Base-by-base conservation (phyloP, 1,284 basidiomycete genomes). In the Trichosporon coremiiforme region DNA sequence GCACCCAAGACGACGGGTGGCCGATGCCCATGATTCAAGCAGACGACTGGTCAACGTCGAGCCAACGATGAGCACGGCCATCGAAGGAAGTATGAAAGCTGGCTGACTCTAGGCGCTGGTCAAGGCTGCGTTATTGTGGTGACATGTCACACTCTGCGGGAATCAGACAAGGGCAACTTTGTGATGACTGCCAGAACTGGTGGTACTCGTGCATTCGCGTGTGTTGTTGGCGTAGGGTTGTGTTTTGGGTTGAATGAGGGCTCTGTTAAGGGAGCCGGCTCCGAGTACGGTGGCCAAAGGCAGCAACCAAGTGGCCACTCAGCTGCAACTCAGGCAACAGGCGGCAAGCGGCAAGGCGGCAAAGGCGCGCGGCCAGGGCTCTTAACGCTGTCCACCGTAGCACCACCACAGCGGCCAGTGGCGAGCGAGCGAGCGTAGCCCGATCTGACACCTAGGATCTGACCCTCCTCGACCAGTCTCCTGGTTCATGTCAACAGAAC, bases 201-300 rank as follows among this genome's bases (percentile, higher is more conserved):
- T n/a, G n/a, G n/a, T 22, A 20, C n/a, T 53, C 10, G 12, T 2
- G 36, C 5, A 53, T 53, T n/a, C n/a, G 47, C 2, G 17, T 53
- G 4, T 4, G 4, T 9, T 7, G 2, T 6, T 8, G 10, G 20
- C 47, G 47, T 22, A 53, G 47, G 47, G 20, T 20, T n/a, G 20
- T 53, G 47, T 53, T 53, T 53, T 53, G 47, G 20, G 47, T 53
- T 53, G 47, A 53, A 53, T 53, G 47, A 53, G 47, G 47, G 47
- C 47, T 53, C 47, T 53, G 47, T 53, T 53, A 53, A 53, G 47
- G 47, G 47, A 7, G 20, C 47, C 20, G n/a, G 45, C n/a, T 10
- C 13, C 47, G 47, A 12, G 47, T 53, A 17, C 20, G 47, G n/a
- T 53, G 47, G 47, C 20, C 22, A 4, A 7, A 17, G 47, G n/a